These are phyloP conservation scores for Boechera divaricarpa DNA, from an alignment of 345 rosid genomes.

Conservation along the genomic window DNA sequence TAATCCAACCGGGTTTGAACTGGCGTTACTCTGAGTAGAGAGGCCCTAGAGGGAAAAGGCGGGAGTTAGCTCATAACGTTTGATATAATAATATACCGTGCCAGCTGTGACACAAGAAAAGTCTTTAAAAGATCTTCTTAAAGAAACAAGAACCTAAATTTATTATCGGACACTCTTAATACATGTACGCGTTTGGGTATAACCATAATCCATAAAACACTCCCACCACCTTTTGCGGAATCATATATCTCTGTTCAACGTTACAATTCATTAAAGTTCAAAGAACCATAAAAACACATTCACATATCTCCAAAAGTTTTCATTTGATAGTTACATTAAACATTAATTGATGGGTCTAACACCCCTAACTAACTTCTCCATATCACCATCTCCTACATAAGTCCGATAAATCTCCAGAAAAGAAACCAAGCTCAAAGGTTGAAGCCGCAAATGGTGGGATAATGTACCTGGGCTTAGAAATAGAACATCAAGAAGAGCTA, in stretches of 20 bases:
- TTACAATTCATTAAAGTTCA: slow-evolving; percentile 23
- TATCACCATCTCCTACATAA: slow-evolving; percentile 34
- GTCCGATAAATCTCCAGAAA: slow-evolving; percentile 19
- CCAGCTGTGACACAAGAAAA: neutral
- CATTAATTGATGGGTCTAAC: slow-evolving; percentile 38
- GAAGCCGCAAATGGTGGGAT: slow-evolving; percentile 35
- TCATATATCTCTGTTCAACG: slow-evolving; percentile 32
- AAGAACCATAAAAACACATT: slow-evolving; percentile 33
- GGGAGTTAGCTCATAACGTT: slow-evolving; percentile 9
- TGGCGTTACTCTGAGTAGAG: neutral
- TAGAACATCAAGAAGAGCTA: slow-evolving; percentile 23
- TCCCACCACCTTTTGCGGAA: slow-evolving; percentile 4
- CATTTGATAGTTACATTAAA: slow-evolving; percentile 29
- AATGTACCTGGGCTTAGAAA: slow-evolving; percentile 35
- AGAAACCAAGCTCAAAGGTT: slow-evolving; percentile 24
- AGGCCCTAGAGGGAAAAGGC: neutral
- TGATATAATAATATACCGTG: neutral
- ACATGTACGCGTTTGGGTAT: slow-evolving; percentile 25
- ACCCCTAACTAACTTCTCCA: slow-evolving; percentile 37
- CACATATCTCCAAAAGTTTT: slow-evolving; percentile 30
- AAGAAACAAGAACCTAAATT: neutral
- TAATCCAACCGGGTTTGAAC: neutral
- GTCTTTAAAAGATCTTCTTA: neutral
- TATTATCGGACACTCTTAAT: neutral
- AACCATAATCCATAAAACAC: slow-evolving; percentile 27